A percentile compares a stretch with the other conserved stretches of the same genome.
phyloP scores from a whole-genome alignment of 345 rosid genomes.

The Raphanus raphanistrum region DNA sequence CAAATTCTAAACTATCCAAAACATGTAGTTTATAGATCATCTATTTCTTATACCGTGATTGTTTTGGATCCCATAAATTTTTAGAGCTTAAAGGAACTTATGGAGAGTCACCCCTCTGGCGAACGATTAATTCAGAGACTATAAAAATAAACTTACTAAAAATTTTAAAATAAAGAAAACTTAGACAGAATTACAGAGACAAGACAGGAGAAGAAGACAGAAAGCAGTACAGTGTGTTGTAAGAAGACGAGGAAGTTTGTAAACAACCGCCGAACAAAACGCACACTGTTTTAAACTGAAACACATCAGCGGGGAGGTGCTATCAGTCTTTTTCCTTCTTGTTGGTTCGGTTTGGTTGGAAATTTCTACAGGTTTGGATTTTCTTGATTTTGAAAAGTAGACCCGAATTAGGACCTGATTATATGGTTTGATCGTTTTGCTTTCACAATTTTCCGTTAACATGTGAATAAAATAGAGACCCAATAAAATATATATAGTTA shows the following conservation, averaged over 20 bases:
- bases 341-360: background rate
- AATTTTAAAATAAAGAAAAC: background rate
- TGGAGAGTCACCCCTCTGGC: background rate
- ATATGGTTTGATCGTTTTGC: background rate
- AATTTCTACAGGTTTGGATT: background rate
- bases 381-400: background rate
- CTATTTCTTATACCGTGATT: background rate
- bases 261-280: constrained; percentile 16
- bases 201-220: background rate
- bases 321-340: background rate
- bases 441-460: background rate
- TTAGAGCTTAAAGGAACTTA: background rate
- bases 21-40: background rate
- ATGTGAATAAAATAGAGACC: background rate
- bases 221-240: background rate
- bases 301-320: background rate
- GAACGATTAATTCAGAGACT: background rate
- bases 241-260: constrained; percentile 5
- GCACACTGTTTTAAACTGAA: constrained; percentile 9
- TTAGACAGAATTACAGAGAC: background rate
- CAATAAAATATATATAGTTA: no score
- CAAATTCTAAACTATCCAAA: background rate
- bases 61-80: background rate
- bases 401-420: background rate
- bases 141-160: background rate